Conservation (phyloP, 495 filamentous ascomycete genomes). For the Melanomma pulvis-pyrius region DNA sequence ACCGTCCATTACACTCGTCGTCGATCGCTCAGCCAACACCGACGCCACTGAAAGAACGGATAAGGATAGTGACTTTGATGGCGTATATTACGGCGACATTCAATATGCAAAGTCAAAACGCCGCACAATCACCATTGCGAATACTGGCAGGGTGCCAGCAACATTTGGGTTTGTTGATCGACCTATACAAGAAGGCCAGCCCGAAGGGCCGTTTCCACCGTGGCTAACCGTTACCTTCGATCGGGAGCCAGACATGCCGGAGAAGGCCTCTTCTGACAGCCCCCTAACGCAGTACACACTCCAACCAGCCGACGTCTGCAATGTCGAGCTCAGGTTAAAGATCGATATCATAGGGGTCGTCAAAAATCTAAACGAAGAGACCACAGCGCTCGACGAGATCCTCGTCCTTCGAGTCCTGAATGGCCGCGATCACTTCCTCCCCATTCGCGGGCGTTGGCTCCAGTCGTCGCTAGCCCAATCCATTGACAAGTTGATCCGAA, state of each 20-base stretch:
- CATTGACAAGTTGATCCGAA: constrained; percentile 77
- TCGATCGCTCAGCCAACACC: constrained; percentile 58
- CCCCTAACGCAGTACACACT: constrained; percentile 58
- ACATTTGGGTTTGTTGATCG: constrained; percentile 74
- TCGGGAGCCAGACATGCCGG: constrained; percentile 47
- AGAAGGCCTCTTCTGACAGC: constrained; percentile 43
- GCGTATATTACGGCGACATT: constrained; percentile 76
- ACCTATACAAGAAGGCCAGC: constrained; percentile 55
- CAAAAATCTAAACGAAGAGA: constrained; percentile 69
- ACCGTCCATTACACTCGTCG: constrained; percentile 80
- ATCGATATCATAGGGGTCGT: constrained; percentile 67
- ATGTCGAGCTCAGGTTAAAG: constrained; percentile 64
- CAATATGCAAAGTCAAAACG: constrained; percentile 65
- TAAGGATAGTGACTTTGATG: constrained; percentile 47
- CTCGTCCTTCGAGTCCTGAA: constrained; percentile 83
- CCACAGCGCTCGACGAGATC: constrained; percentile 74
- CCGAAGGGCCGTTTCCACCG: constrained; percentile 49
- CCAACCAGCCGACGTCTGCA: constrained; percentile 79
- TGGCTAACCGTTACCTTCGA: constrained; percentile 74
- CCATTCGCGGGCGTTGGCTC: constrained; percentile 74
- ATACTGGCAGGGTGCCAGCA: constrained; percentile 80
- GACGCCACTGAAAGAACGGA: constrained; percentile 36
- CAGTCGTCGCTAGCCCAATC: constrained; percentile 82
- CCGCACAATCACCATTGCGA: constrained; percentile 78
- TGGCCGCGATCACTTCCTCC: constrained; percentile 90